phyloP scores from a whole-genome alignment of 75 land plant species.

The Picea sitchensis region DNA sequence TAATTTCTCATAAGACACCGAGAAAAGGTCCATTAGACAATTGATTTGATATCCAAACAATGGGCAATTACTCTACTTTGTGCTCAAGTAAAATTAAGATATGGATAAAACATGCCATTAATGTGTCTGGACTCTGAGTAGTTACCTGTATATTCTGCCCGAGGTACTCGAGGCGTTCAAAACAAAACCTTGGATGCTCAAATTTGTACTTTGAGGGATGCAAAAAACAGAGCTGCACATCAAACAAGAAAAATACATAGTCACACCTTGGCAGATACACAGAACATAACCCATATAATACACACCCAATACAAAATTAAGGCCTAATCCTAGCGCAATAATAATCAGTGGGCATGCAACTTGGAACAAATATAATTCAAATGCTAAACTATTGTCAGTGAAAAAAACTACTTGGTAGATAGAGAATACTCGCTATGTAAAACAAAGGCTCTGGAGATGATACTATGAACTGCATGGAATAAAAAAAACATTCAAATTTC shows the following conservation, averaged over 20 bases:
- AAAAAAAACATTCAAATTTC: background rate
- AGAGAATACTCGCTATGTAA: background rate
- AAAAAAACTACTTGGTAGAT: background rate
- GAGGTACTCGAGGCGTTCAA: constrained; percentile 82
- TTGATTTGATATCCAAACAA: background rate
- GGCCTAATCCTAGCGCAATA: background rate
- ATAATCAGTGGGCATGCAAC: background rate
- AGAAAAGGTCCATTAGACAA: background rate
- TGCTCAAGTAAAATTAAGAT: background rate
- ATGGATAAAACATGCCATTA: background rate
- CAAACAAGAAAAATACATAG: background rate
- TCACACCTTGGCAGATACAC: background rate
- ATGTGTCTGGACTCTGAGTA: background rate
- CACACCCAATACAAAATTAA: background rate
- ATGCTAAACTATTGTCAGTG: background rate
- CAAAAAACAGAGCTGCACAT: constrained; percentile 76
- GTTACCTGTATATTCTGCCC: constrained; percentile 94
- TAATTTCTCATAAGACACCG: too few species aligned
- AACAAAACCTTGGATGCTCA: constrained; percentile 93
- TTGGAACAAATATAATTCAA: background rate
- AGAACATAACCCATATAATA: background rate
- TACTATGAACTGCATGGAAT: background rate
- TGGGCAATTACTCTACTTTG: background rate
- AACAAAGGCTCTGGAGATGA: background rate
- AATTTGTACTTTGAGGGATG: constrained; percentile 83